phyloP scores from a whole-genome alignment of 306 rosid genomes.

The Pachyrhizus erosus region DNA sequence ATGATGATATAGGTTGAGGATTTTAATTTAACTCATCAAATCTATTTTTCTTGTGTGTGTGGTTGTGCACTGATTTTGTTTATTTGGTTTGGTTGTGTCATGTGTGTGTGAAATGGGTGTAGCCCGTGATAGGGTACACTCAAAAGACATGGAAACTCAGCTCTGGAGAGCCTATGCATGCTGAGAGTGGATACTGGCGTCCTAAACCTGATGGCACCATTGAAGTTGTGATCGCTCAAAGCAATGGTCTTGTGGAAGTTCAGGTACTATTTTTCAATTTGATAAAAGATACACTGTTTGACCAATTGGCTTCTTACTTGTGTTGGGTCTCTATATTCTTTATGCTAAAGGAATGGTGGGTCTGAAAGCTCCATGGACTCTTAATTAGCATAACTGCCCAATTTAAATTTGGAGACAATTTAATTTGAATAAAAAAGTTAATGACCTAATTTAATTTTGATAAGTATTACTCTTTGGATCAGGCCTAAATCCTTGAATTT shows the following conservation, averaged over 20 bases:
- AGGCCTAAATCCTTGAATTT: constrained; percentile 10
- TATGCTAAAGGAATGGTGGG: constrained; percentile 2
- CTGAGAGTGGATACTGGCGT: constrained; percentile 90
- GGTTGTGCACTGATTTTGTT: constrained; percentile 20
- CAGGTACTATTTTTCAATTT: constrained; percentile 55
- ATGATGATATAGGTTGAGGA: not conserved
- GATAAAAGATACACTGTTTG: constrained; percentile 12
- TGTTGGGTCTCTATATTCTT: constrained; percentile 8
- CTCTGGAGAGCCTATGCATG: constrained; percentile 87
- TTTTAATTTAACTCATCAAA: not conserved
- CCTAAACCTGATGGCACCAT: constrained; percentile 78
- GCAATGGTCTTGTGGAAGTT: constrained; percentile 91
- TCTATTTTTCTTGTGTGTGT: not conserved
- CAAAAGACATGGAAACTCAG: constrained; percentile 87
- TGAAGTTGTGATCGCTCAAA: constrained; percentile 84
- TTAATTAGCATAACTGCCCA: not conserved
- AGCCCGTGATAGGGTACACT: constrained; percentile 76
- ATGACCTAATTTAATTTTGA: not conserved
- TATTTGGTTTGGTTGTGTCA: constrained; percentile 13
- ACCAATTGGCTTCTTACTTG: not conserved
- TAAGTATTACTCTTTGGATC: not conserved
- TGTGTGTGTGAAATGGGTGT: constrained; percentile 46
- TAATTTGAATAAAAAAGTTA: not conserved
- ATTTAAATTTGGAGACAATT: constrained; percentile 18
- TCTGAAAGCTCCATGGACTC: not conserved